phyloP scores from a whole-genome alignment of 257 asterid genomes.

The Solanum verrucosum region DNA sequence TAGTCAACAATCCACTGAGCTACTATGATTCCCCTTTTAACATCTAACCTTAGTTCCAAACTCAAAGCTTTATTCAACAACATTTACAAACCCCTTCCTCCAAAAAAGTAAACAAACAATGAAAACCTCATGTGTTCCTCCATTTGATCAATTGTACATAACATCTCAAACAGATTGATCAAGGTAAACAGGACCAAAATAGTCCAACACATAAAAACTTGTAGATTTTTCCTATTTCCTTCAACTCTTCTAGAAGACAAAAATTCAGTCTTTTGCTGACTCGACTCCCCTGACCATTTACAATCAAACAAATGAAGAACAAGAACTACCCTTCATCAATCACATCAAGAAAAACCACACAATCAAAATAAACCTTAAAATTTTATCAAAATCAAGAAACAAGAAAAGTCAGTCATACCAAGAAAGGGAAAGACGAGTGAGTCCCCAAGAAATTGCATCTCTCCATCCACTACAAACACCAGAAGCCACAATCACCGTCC shows the following conservation, averaged over 20 bases:
- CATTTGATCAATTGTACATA: neutral
- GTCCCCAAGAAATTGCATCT: constrained; percentile 86
- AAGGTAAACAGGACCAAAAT: neutral
- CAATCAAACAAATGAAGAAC: neutral
- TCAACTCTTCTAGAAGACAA: neutral
- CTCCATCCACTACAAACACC: constrained; percentile 98
- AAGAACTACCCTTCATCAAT: neutral
- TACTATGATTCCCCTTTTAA: neutral
- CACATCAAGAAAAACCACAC: neutral
- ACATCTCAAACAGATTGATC: neutral
- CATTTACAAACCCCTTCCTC: neutral
- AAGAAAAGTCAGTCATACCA: constrained; percentile 36
- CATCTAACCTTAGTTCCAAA: neutral
- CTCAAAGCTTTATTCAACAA: neutral
- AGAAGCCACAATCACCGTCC: constrained; percentile 79
- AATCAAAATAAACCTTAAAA: neutral
- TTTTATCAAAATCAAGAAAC: neutral
- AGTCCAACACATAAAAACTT: neutral
- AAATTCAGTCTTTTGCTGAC: neutral
- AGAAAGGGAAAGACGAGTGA: constrained; percentile 65
- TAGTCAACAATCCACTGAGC: neutral
- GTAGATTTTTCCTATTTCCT: neutral
- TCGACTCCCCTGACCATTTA: neutral
- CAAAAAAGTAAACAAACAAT: neutral
- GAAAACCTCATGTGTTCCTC: neutral